Base-by-base conservation (phyloP, 176 grass and related monocot species). In the Phoenix roebelenii region DNA sequence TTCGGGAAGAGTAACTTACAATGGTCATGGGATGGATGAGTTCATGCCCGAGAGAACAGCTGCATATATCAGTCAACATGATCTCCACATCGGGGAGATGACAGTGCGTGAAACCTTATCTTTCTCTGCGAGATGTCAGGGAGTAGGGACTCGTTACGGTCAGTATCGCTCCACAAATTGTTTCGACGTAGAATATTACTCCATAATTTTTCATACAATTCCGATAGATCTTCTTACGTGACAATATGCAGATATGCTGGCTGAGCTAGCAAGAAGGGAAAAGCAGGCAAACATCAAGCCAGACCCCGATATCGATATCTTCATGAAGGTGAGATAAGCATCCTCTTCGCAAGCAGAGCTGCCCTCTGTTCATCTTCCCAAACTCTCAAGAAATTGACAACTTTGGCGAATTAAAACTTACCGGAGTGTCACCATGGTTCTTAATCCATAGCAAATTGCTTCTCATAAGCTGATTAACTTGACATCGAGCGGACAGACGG, bases 81-180 rank as follows among this genome's bases (percentile, higher is more conserved):
- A 92, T 75, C 51, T 80, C n/a, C 88, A 92, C 60, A 75, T 92
- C 39, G 83, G 76, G 0, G 83, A 92, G 52, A 10, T 92, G 74
- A 92, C 88, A 0, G 88, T 92, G 7, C 76, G 88, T 15, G 88
- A 92, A 49, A 92, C 83, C 0, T 57, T 92, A 60, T 75, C 74
- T 26, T 92, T 92, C 62, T 87, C 88, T 9, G 83, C 88, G 10
- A 92, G 75, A 64, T 92, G 83, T 55, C 88, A 92, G 72, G 88
- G 88, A 74, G 72, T 65, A 10, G 88, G 83, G 12, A 64, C 75
- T 35, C 76, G 83, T 0, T 80, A 75, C 4, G 83, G 88, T 92
- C 77, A 71, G 65, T 39, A 22, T 48, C 18, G 1, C 4, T 17
- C 4, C 7, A 4, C 15, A 12, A 12, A 12, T 44, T 14, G n/a